Percentiles rank a stretch among this genome's conserved stretches.
These are phyloP conservation scores for Neoarthrinium moseri DNA, from an alignment of 2,329 filamentous ascomycete genomes.

Conservation along the genomic window DNA sequence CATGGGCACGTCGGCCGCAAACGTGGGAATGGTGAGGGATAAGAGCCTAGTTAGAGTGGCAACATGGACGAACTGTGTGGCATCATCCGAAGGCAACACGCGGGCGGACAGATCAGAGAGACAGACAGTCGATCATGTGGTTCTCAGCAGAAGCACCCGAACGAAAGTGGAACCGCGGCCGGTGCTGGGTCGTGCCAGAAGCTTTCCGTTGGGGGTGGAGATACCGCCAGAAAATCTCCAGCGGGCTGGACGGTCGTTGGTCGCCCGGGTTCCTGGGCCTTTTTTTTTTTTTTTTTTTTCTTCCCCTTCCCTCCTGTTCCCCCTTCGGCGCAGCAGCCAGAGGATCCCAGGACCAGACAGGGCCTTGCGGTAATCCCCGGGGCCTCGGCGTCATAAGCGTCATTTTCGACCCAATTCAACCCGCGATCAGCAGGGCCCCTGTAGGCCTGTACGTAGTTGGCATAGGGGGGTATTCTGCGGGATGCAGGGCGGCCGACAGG, in stretches of 20 bases:
- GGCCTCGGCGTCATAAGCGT: conserved; percentile 8
- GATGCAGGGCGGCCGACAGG: too few relatives aligned
- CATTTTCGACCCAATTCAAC: background rate
- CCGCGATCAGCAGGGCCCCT: conserved; percentile 1
- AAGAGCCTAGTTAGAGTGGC: background rate
- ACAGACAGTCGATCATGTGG: background rate
- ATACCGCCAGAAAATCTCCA: conserved; percentile 6
- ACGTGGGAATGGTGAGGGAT: background rate
- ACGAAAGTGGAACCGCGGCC: conserved; percentile 8
- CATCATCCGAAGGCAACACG: background rate
- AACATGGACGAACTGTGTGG: background rate
- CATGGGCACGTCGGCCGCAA: background rate
- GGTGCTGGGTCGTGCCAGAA: background rate
- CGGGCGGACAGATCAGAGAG: background rate
- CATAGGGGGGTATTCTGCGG: background rate
- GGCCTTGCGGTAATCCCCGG: background rate
- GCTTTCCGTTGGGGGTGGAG: conserved; percentile 12
- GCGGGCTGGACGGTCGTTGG: background rate
- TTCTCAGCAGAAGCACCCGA: background rate
- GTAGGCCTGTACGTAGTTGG: background rate
- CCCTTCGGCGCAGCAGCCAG: too few relatives aligned
- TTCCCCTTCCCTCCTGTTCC: background rate
- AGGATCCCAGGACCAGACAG: too few relatives aligned
- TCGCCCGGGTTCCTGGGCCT: too few relatives aligned
- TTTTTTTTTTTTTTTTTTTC: conserved; percentile 2